Evolutionary conservation across 2,329 filamentous ascomycete genomes (phyloP), one percentile per base, ranked within the genome.

Genomic region (Cladosporium colombiae): DNA sequence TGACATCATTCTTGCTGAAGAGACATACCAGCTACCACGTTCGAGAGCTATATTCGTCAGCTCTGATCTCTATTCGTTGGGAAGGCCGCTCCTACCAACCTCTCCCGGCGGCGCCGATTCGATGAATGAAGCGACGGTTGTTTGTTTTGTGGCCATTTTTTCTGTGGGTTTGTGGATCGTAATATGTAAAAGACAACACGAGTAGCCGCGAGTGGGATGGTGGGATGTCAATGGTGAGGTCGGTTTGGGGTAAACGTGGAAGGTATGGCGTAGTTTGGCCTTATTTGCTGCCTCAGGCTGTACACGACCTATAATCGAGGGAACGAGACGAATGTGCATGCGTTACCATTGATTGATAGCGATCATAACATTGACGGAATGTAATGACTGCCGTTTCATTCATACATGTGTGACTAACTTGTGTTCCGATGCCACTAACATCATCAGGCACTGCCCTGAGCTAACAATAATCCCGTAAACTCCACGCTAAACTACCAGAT

Each of bases 81-180:
- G 49, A 55, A 69, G 67, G 69, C 68, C 50, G 64, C 64, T 69
- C 68, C 70, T 70, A 78, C 81, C 74, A 87, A 97, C 94, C 90
- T 99, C 95, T 83, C 95, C 95, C 25, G 95, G 95, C 57, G 95
- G 95, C 74, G 95, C 93, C 76, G 92, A 92, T 82, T 96, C 89
- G 70, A 99, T 89, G 79, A 98, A 99, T 61, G 93, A 89, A 71
- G 93, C 77, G 59, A 84, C 77, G 25, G 80, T 80, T 55, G 70
- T 69, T 67, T 74, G 69, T 66, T 75, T 75, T 35, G 74, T 74
- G 64, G 67, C 68, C 74, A 76, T 76, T 16, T 29, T 46, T 40
- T 25, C n/a, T 62, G 59, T 52, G 14, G 29, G 18, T 52, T 27
- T 2, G 10, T 62, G 27, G 5, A 13, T 21, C 27, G 18, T 29